phyloP scores from a whole-genome alignment of 2,329 filamentous ascomycete species.

The Lachnellula subtilissima region DNA sequence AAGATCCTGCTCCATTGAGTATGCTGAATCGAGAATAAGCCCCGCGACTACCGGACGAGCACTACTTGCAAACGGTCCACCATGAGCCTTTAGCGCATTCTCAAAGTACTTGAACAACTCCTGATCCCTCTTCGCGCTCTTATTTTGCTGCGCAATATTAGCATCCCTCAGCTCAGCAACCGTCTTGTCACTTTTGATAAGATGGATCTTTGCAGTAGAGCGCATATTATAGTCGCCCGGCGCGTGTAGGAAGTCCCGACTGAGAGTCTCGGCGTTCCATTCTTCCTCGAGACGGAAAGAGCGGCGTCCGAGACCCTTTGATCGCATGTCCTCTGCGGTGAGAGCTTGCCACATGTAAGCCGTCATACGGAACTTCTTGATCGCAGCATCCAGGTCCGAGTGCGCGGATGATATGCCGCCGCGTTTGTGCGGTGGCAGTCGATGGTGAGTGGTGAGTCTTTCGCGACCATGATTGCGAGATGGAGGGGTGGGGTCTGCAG shows the following conservation, averaged over 20 bases:
- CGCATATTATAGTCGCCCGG: constrained; percentile 4
- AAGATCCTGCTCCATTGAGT: constrained; percentile 53
- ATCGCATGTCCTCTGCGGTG: constrained; percentile 69
- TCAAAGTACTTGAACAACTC: constrained; percentile 43
- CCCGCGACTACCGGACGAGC: constrained; percentile 62
- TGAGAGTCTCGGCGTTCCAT: constrained; percentile 64
- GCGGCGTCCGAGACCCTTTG: constrained; percentile 62
- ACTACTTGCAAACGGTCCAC: constrained; percentile 29
- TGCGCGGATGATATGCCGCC: constrained; percentile 48
- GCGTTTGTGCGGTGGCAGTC: constrained; percentile 59
- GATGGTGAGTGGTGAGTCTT: constrained; percentile 63
- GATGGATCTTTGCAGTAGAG: constrained; percentile 57
- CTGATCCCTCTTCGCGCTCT: constrained; percentile 48
- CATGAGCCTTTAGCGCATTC: constrained; percentile 43
- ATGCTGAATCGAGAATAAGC: constrained; percentile 65
- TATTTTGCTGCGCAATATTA: constrained; percentile 61
- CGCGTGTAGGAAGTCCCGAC: constrained; percentile 26
- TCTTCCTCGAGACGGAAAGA: constrained; percentile 72
- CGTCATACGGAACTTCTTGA: constrained; percentile 67
- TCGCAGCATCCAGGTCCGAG: constrained; percentile 54
- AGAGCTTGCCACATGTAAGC: constrained; percentile 75
- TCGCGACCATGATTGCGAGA: constrained; percentile 63
- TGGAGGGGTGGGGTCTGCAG: constrained; percentile 60
- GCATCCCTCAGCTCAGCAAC: constrained; percentile 60
- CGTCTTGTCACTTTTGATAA: constrained; percentile 62